These are phyloP conservation scores for Globisporangium megalacanthum DNA, from an alignment of 352 stramenopile genomes.

Conservation along the genomic window DNA sequence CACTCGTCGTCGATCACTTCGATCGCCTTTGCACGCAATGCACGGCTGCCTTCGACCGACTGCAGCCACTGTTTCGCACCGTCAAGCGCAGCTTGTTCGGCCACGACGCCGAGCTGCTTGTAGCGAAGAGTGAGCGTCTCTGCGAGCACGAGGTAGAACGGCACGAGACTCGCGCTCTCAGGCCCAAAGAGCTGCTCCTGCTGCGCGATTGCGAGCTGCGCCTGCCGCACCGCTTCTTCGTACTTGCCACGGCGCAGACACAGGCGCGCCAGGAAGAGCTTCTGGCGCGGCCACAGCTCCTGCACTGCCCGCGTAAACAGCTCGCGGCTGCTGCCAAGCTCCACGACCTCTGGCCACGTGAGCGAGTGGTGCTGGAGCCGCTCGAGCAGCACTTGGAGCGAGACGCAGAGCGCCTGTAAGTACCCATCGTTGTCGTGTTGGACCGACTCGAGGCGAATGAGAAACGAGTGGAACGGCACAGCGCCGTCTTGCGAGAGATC, in stretches of 20 bases:
- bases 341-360: conserved; percentile 32
- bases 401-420: conserved; percentile 20
- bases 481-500: conserved; percentile 38
- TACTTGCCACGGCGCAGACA: conserved; percentile 47
- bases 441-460: conserved; percentile 22
- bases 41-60: conserved; percentile 36
- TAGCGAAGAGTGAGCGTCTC: conserved; percentile 47
- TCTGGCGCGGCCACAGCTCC: conserved; percentile 33
- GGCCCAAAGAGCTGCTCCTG: conserved; percentile 32
- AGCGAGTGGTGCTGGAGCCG: conserved; percentile 13
- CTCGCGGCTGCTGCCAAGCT: conserved; percentile 9
- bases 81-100: conserved; percentile 40
- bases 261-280: conserved; percentile 49
- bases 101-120: conserved; percentile 39
- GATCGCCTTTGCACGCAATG: conserved; percentile 35
- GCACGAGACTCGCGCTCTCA: conserved; percentile 27
- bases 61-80: conserved; percentile 45
- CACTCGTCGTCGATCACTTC: conserved; percentile 28
- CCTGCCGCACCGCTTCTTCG: conserved; percentile 43
- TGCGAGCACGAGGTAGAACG: conserved; percentile 48
- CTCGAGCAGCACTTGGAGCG: conserved; percentile 17
- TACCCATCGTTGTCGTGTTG: conserved; percentile 13
- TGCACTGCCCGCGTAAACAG: conserved; percentile 16
- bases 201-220: conserved; percentile 38
- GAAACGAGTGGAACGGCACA: conserved; percentile 33